Evolutionary conservation across 2,329 filamentous ascomycete genomes (phyloP).

Genomic region (Grosmannia clavigera): DNA sequence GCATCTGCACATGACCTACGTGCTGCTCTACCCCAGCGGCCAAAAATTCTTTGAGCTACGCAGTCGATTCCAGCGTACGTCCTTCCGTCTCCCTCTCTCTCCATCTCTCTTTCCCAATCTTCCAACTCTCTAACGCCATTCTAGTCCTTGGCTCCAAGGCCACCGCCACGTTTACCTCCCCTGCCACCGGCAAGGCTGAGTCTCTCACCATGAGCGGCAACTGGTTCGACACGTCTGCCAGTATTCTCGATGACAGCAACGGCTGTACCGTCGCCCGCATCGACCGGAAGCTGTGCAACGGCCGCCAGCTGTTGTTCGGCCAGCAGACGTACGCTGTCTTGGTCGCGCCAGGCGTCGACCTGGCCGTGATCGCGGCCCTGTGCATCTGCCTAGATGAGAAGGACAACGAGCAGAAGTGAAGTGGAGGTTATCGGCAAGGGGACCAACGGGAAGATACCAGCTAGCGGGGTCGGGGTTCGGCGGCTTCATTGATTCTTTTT

Average conservation of each 20-base stretch:
- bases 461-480: too few relatives aligned
- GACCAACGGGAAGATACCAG: too few relatives aligned
- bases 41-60: slow-evolving; percentile 42
- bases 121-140: not conserved
- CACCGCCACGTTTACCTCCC: slow-evolving; percentile 43
- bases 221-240: slow-evolving; percentile 43
- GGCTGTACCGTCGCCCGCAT: slow-evolving; percentile 44
- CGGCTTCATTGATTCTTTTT: too few relatives aligned
- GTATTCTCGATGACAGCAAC: slow-evolving; percentile 41
- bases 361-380: slow-evolving; percentile 51
- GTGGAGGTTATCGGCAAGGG: not conserved
- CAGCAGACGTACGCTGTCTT: slow-evolving; percentile 55
- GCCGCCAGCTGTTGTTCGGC: slow-evolving; percentile 42
- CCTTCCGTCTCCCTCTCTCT: too few relatives aligned
- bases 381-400: slow-evolving; percentile 58
- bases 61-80: slow-evolving; percentile 38
- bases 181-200: slow-evolving; percentile 27
- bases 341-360: slow-evolving; percentile 53
- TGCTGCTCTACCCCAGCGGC: slow-evolving; percentile 30
- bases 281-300: slow-evolving; percentile 43
- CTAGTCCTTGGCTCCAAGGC: slow-evolving; percentile 42
- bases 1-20: slow-evolving; percentile 39
- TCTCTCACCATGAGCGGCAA: slow-evolving; percentile 47
- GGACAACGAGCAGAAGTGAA: slow-evolving; percentile 32
- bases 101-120: too few relatives aligned